Evolutionary conservation across 2,329 filamentous ascomycete species (phyloP).

Genomic region (Exophiala mesophila): DNA sequence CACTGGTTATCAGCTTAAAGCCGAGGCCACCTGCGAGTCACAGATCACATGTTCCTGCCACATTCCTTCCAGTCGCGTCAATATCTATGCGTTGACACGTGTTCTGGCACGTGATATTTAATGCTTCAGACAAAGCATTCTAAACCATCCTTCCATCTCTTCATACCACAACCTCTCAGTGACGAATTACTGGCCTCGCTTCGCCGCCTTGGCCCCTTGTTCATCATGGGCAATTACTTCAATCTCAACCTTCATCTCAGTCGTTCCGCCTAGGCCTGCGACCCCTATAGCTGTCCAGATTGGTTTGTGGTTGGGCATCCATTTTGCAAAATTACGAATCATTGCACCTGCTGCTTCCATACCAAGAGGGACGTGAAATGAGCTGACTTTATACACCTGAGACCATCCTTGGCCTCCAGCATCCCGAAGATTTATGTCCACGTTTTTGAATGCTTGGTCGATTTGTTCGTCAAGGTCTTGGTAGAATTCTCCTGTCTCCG

Average conservation of each 20-base stretch:
- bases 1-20: too few species aligned
- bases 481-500: constrained; percentile 23
- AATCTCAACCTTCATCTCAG: constrained; percentile 55
- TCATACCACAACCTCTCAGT: too few species aligned
- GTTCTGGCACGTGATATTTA: too few species aligned
- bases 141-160: too few species aligned
- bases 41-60: too few species aligned
- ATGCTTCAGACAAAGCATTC: too few species aligned
- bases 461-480: constrained; percentile 44
- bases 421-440: constrained; percentile 47
- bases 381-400: constrained; percentile 50
- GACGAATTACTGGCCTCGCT: too few species aligned
- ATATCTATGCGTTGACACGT: too few species aligned
- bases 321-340: constrained; percentile 46
- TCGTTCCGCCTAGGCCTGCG: constrained; percentile 37
- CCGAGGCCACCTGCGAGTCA: too few species aligned
- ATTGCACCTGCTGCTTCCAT: constrained; percentile 40
- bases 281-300: constrained; percentile 54
- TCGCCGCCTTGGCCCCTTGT: constrained; percentile 3
- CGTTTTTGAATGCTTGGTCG: constrained; percentile 53
- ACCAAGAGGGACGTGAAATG: constrained; percentile 44
- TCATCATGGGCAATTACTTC: constrained; percentile 49
- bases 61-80: too few species aligned
- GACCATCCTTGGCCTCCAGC: constrained; percentile 54
- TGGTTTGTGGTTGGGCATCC: constrained; percentile 50